These are phyloP conservation scores for Cladosporium oxysporum DNA, from an alignment of 2,329 filamentous ascomycete genomes.

Conservation along the genomic window DNA sequence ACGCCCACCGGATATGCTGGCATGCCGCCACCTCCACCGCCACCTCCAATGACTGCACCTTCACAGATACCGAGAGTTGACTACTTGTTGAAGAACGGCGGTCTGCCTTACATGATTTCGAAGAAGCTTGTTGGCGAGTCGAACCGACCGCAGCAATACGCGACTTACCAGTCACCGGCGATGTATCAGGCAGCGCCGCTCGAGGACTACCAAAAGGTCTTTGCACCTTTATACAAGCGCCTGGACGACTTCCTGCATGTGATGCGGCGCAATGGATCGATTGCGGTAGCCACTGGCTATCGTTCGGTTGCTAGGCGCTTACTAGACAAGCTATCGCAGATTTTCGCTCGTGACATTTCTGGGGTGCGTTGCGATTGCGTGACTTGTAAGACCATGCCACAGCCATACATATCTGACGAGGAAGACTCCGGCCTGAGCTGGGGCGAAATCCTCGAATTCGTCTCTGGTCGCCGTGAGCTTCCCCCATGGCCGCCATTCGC, in stretches of 20 bases:
- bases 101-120: constrained; percentile 69
- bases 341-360: constrained; percentile 90
- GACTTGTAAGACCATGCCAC: constrained; percentile 66
- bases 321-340: constrained; percentile 86
- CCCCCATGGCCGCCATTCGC: constrained; percentile 88
- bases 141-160: constrained; percentile 57
- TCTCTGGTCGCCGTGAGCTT: constrained; percentile 83
- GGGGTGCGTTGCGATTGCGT: constrained; percentile 82
- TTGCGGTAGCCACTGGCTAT: constrained; percentile 94
- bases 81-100: constrained; percentile 87
- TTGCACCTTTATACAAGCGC: constrained; percentile 78
- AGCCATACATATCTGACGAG: constrained; percentile 51
- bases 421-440: constrained; percentile 74
- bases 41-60: constrained; percentile 64
- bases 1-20: constrained; percentile 35
- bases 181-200: constrained; percentile 37
- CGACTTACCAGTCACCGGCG: constrained; percentile 59
- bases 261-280: constrained; percentile 77
- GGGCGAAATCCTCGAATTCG: constrained; percentile 92
- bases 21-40: constrained; percentile 70
- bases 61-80: constrained; percentile 80
- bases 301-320: constrained; percentile 88
- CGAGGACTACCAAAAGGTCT: constrained; percentile 57
- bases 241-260: constrained; percentile 85
- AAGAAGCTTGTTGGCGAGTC: constrained; percentile 69